Evolutionary conservation across 768 basidiomycete species (phyloP), one percentile per base, ranked within the genome.

Genomic region (Tylopilus sp.): DNA sequence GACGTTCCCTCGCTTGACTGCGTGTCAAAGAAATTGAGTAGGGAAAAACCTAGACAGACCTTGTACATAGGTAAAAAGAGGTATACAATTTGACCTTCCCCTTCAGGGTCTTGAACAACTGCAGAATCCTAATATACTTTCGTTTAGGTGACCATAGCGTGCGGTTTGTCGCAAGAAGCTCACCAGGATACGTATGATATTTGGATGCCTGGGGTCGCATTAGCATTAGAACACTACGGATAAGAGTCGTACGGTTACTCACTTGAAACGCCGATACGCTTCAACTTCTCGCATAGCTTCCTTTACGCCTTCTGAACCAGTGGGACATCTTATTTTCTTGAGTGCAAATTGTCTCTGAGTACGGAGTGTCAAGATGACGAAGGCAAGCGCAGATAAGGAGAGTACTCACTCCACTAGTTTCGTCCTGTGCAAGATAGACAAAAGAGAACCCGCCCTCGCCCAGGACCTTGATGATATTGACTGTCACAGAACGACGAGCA

Each of bases 361-460:
- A 49, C 38, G 19, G 19, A 19, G 17, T 19, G 37, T 47, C 34
- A 44, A 34, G 24, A 51, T 1, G 24, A 40, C 29, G 6, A 54
- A 12, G n/a, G n/a, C 3, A 6, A 11, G 5, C 19, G 17, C 5
- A 30, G 40, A 22, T 16, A 16, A 54, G 21, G 29, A 74, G 17
- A 54, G 22, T 33, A 74, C 86, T 62, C 65, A 91, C 90, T 46
- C 89, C 89, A 62, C 89, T 92, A 54, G 81, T 77, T 62, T 92
- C 89, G 69, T 93, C 91, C 68, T 91, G 89, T 4, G 86, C 90
- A 29, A 90, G 78, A 68, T 93, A 92, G 9, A 94, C 92, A 63
- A 92, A 95, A 28, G 89, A 91, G 76, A 94, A 95, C 8, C 92
- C 96, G 14, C 97, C 96, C 73, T 98, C 97, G 26, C 97, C 97